Evolutionary conservation across 75 land plant genomes (phyloP).

Genomic region (Larix kaempferi): DNA sequence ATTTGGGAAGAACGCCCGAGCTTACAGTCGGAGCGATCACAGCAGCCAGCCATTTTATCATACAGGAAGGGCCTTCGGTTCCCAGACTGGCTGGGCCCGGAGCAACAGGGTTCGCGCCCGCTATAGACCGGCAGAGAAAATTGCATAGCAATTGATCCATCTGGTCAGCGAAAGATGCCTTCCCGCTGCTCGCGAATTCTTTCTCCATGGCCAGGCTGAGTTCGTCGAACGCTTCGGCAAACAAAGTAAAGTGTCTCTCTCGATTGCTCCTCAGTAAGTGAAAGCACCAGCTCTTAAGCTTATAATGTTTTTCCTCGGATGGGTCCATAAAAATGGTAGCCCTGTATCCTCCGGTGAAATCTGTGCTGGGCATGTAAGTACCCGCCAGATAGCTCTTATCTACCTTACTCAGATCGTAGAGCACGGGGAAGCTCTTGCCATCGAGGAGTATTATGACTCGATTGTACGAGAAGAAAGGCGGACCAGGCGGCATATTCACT

Average conservation of each 20-base stretch:
- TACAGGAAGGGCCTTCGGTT: constrained; percentile 34
- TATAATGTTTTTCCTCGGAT: constrained; percentile 15
- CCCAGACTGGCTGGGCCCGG: constrained; percentile 25
- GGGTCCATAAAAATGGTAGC: constrained; percentile 16
- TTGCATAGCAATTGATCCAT: constrained; percentile 50
- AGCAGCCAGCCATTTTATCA: constrained; percentile 43
- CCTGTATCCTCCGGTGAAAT: constrained; percentile 65
- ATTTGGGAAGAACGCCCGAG: constrained; percentile 28
- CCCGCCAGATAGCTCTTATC: constrained; percentile 75
- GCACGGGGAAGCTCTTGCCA: constrained; percentile 75
- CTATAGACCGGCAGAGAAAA: constrained; percentile 43
- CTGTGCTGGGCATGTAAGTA: constrained; percentile 62
- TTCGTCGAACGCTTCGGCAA: background rate
- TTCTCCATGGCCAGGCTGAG: no score
- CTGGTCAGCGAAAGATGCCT: constrained; percentile 27
- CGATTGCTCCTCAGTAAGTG: background rate
- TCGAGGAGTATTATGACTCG: constrained; percentile 71
- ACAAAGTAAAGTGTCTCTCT: background rate
- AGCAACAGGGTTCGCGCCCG: constrained; percentile 37
- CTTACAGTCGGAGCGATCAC: background rate
- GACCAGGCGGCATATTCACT: constrained; percentile 80
- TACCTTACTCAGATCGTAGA: constrained; percentile 68
- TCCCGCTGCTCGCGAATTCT: constrained; percentile 19
- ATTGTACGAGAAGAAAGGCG: constrained; percentile 45
- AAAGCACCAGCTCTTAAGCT: constrained; percentile 9